Base-by-base conservation (phyloP, 495 filamentous ascomycete species). In the Lasiosphaeria hispida region DNA sequence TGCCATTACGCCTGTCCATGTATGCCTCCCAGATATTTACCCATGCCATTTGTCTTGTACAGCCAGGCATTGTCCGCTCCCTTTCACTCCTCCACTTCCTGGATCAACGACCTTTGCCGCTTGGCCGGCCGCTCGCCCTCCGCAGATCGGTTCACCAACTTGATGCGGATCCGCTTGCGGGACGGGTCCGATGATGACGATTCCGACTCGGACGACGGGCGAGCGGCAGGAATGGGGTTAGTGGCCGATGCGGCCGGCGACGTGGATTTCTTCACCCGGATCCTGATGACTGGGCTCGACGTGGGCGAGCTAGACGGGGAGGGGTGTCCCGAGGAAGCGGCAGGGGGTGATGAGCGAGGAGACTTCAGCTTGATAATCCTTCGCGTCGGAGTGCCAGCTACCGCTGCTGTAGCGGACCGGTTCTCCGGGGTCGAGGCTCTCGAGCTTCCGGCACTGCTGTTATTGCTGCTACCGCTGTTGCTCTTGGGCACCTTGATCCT, bases 401-500 rank as follows among this genome's bases (percentile, higher is more conserved):
- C 23, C 23, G 23, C 23, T 30, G 23, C 23, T 30, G 23, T 30
- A 30, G 23, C 23, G 23, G 23, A 5, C 23, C 5, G 23, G 23
- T 30, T 30, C 10, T 63, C 56, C 1, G 55, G 55, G 1, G 52
- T 56, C 44, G 49, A 35, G 23, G 41, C 30, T 7, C 60, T 48
- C 13, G 59, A 60, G 18, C 33, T 49, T 15, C 53, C 55, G 11
- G 38, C 23, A 51, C 59, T 62, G 48, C 52, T 37, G 40, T 52
- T 59, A 14, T 30, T 18, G 33, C 19, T 41, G 30, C 38, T 35
- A 30, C 43, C 41, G 34, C 41, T 13, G 40, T n/a, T 33, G 43
- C 55, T 45, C 11, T 35, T 17, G 7, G 56, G 42, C 13, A 66
- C 41, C 14, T 54, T 44, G 43, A 68, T 62, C 55, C 57, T 65